Base-by-base conservation (phyloP, 306 rosid species). In the Abrus pulchellus region DNA sequence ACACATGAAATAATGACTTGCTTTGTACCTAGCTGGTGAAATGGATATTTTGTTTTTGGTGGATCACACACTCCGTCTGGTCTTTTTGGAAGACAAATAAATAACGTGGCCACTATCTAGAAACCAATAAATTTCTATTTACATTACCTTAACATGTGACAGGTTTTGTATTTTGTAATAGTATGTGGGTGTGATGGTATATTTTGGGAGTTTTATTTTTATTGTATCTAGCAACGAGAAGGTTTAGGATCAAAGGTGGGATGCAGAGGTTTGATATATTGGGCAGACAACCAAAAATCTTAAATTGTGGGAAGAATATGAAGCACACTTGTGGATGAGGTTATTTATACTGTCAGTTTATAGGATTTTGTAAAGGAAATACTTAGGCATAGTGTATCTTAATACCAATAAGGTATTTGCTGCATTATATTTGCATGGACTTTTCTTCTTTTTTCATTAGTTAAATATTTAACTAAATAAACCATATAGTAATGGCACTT, bases 351-450 rank as follows among this genome's bases (percentile, higher is more conserved):
- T 13, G 49, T 32, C 49, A 33, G 28, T 59, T 28, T 27, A 29
- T 62, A 49, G 63, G 48, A 62, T 20, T 6, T 50, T 5, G 59
- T 3, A 49, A 49, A 50, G 12, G 43, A 64, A 76, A 34, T 34
- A 50, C 61, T 20, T 64, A 27, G 20, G 55, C 28, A 12, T 53
- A 9, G 27, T 14, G 6, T 59, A 32, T 57, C 53, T 20, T 56
- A 48, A 50, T 33, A 20, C 20, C 20, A 20, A 20, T 20, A 72
- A 52, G 41, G 50, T 33, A 38, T 7, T 34, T 52, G 49, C 34
- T 12, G 63, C 76, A 50, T 20, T 38, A 72, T 72, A 40, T 3
- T 54, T 55, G n/a, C 33, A 34, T 71, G 75, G 30, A 69, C 43
- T 2, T 20, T 38, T 50, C 27, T 8, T 70, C 1, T 33, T 48